Evolutionary conservation across 2,329 filamentous ascomycete species (phyloP), one percentile per base, ranked within the genome.

Genomic region (Aureobasidium sp.): DNA sequence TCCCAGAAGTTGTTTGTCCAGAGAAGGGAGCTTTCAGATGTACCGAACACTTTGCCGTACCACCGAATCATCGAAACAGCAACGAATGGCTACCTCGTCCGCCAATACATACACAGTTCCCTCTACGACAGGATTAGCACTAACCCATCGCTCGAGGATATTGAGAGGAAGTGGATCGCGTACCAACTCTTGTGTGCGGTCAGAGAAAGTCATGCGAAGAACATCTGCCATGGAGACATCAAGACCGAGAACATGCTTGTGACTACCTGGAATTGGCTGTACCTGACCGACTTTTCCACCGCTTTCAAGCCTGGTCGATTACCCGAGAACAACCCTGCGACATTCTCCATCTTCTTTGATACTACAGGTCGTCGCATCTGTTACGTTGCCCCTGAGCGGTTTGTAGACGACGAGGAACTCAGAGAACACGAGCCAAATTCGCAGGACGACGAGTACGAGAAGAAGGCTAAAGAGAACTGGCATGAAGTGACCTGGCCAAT

Each of bases 201-300:
- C 61, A 86, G 92, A 60, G 95, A 99, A 74, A 96, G 90, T 68
- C 94, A 99, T 73, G 81, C 88, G 29, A 83, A 88, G 49, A 89
- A 95, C 68, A 81, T 99, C 55, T 97, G 92, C 71, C 94, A 99
- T 71, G 95, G 94, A 61, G 95, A 99, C 70, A 97, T 99, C 78
- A 99, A 99, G 78, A 94, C 93, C 1, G 93, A 99, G 74, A 99
- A 99, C 69, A 85, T 95, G 37, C 79, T 99, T 50, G 93, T 99
- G 54, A 99, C 94, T 0, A 97, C 94, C 7, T 99, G 94, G 94
- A 96, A 97, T 76, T 99, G 95, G 94, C 81, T 99, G 2, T 99
- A 97, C 71, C 81, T 99, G 38, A 87, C 92, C n/a, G 94, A 99
- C 73, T 99, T 97, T 72, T 96, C 93, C 4, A 91, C 93, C 0